Conservation (phyloP, 1,284 basidiomycete species). For the Sanghuangporus sanghuang region DNA sequence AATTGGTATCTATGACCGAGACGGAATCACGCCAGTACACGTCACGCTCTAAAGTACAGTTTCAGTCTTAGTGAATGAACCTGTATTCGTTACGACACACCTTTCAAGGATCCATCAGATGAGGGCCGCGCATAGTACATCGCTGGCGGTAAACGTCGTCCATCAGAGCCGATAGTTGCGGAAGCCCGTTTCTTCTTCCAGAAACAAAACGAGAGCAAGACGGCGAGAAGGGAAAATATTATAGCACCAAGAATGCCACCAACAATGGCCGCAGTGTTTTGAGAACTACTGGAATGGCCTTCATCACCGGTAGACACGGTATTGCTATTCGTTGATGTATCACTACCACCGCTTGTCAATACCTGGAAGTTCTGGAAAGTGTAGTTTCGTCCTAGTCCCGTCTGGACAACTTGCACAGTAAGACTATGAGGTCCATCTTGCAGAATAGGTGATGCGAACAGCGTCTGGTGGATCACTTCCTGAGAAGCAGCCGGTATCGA, state of each 20-base stretch:
- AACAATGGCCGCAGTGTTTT: neutral
- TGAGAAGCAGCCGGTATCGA: neutral
- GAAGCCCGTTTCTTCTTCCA: neutral
- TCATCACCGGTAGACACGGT: neutral
- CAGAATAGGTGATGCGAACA: slow-evolving; percentile 8
- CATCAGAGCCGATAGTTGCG: neutral
- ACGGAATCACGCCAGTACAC: neutral
- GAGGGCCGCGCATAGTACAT: neutral
- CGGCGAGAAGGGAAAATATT: neutral
- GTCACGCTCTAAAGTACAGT: neutral
- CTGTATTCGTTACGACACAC: neutral
- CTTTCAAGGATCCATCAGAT: neutral
- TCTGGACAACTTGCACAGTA: slow-evolving; percentile 5
- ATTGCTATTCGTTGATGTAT: neutral
- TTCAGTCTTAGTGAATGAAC: neutral
- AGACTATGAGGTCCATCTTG: neutral
- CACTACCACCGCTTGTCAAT: neutral
- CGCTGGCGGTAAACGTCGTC: neutral
- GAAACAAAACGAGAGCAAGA: neutral
- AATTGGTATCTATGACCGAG: neutral
- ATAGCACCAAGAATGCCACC: neutral
- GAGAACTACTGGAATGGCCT: neutral
- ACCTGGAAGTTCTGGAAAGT: slow-evolving; percentile 4
- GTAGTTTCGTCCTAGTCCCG: slow-evolving; percentile 9
- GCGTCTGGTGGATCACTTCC: neutral